Conservation (phyloP, 2,329 filamentous ascomycete species). For the Colletotrichum liaoningense region DNA sequence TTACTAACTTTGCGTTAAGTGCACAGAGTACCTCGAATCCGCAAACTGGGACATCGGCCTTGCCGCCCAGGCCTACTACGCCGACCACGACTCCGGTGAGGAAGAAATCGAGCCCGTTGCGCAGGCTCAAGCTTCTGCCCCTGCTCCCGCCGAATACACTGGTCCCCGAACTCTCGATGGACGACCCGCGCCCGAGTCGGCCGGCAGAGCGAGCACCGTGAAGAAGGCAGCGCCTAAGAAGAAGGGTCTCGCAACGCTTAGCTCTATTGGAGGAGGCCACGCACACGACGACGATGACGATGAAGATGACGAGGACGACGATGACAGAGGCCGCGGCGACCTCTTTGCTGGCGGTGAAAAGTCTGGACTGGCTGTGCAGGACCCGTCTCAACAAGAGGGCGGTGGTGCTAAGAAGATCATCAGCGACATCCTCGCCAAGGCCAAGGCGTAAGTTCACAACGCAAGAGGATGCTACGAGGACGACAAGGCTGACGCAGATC, state of each 20-base stretch:
- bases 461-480: background rate
- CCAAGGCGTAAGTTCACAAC: constrained; percentile 63
- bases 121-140: constrained; percentile 30
- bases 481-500: background rate
- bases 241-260: constrained; percentile 71
- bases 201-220: constrained; percentile 39
- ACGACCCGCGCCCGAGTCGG: constrained; percentile 62
- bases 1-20: constrained; percentile 56
- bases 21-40: constrained; percentile 72
- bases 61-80: constrained; percentile 73
- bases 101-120: constrained; percentile 55
- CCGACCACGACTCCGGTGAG: constrained; percentile 61
- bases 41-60: constrained; percentile 75
- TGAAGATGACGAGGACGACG: constrained; percentile 65
- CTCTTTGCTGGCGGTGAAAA: constrained; percentile 89
- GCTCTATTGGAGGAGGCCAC: constrained; percentile 64
- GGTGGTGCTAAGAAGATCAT: constrained; percentile 66
- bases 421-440: constrained; percentile 73
- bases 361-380: constrained; percentile 77
- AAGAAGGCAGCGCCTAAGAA: constrained; percentile 63
- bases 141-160: constrained; percentile 59
- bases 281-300: constrained; percentile 71
- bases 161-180: constrained; percentile 73
- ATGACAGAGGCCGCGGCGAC: constrained; percentile 71
- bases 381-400: constrained; percentile 61